A percentile compares a stretch with the other conserved stretches of the same genome.
phyloP scores from a whole-genome alignment of 176 grass and related monocot genomes.

The Triticum timopheevii region DNA sequence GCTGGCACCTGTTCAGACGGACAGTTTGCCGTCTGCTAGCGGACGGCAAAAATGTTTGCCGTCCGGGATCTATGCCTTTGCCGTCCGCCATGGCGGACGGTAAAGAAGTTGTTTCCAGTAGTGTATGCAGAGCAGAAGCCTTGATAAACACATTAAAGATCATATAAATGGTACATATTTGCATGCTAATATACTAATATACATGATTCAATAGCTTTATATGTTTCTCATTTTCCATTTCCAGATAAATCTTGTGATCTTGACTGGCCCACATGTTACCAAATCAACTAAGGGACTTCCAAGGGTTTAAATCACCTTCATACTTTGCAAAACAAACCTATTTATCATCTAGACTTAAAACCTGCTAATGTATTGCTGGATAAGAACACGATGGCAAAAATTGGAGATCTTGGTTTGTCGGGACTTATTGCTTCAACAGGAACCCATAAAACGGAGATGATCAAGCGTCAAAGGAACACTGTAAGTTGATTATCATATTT shows the following conservation, averaged over 20 bases:
- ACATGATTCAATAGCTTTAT: no score
- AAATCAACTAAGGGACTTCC: not conserved
- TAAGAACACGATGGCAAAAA: not conserved
- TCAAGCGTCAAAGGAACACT: not conserved
- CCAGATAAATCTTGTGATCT: not conserved
- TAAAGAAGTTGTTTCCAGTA: no score
- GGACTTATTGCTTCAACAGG: not conserved
- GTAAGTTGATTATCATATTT: not conserved
- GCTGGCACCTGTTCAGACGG: no score
- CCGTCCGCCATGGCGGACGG: no score
- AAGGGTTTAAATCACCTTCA: conserved; percentile 13
- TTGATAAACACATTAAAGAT: not conserved
- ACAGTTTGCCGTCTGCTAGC: no score
- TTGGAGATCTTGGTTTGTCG: conserved; percentile 2
- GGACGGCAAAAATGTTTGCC: no score
- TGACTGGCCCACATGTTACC: conserved; percentile 7
- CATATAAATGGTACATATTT: no score
- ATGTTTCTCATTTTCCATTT: not conserved
- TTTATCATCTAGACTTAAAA: not conserved
- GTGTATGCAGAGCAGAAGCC: not conserved
- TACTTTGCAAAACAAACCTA: not conserved
- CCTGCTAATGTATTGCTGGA: not conserved
- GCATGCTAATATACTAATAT: no score
- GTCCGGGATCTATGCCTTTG: no score
- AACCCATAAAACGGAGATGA: not conserved